Percentiles rank a stretch among this genome's conserved stretches.
Evolutionary conservation across 2,329 filamentous ascomycete genomes (phyloP).

Genomic region (Xylariaceae sp.): DNA sequence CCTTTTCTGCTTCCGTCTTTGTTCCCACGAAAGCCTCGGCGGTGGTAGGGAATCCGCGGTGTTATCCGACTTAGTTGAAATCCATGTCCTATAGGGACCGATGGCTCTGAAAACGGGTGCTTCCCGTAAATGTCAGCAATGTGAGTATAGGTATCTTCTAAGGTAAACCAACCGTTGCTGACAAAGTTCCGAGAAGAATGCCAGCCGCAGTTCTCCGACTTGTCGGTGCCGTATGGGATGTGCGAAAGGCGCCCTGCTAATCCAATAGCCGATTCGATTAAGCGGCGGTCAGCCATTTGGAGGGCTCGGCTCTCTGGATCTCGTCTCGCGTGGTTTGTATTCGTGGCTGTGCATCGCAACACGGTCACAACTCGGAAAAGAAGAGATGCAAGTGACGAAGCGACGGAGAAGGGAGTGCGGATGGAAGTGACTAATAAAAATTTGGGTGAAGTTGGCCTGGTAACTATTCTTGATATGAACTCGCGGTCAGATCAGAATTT

Average conservation of each 20-base stretch:
- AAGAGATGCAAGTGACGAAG: not conserved
- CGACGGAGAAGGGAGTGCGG: not conserved
- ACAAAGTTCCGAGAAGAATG: constrained; percentile 28
- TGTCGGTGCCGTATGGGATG: constrained; percentile 25
- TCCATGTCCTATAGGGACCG: constrained; percentile 26
- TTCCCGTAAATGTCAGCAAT: constrained; percentile 24
- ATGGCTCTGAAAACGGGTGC: constrained; percentile 30
- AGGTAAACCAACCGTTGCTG: constrained; percentile 24
- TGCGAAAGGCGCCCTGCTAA: constrained; percentile 33
- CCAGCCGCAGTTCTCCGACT: constrained; percentile 31
- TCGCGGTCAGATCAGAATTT: not conserved
- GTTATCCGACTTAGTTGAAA: constrained; percentile 15
- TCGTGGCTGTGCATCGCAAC: constrained; percentile 29
- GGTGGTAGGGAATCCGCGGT: constrained; percentile 2
- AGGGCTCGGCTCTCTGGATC: constrained; percentile 25
- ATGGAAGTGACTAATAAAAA: not conserved
- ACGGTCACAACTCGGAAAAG: constrained; percentile 12
- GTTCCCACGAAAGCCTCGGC: constrained; percentile 21
- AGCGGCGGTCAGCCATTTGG: constrained; percentile 34
- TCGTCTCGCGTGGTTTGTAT: constrained; percentile 23
- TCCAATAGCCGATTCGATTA: constrained; percentile 30
- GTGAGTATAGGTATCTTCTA: not conserved
- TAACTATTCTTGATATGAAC: not conserved
- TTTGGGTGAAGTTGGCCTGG: constrained; percentile 1
- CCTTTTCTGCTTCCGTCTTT: constrained; percentile 31